phyloP scores from a whole-genome alignment of 345 rosid genomes.

The Dimocarpus longan region DNA sequence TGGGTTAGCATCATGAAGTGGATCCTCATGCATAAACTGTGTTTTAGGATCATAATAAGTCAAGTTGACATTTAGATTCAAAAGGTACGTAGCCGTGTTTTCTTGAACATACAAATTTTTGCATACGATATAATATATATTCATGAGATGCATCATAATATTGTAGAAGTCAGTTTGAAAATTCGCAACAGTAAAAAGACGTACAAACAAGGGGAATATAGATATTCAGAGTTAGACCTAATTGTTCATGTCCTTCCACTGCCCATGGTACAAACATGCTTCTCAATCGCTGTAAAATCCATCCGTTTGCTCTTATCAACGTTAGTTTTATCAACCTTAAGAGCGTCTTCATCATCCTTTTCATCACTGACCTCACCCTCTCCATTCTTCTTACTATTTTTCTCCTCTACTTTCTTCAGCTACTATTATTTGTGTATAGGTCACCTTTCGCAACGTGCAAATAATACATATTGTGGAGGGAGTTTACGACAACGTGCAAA shows the following conservation, averaged over 20 bases:
- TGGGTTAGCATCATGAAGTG: conserved; percentile 75
- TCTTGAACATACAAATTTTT: conserved; percentile 78
- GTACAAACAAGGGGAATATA: neutral
- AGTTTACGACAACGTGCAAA: no score
- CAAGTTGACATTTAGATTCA: conserved; percentile 75
- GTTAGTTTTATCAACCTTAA: conserved; percentile 88
- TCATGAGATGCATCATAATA: conserved; percentile 7
- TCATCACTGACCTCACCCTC: conserved; percentile 58
- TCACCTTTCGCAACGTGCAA: no score
- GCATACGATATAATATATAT: neutral
- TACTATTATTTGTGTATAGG: conserved; percentile 63
- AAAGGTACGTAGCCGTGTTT: conserved; percentile 69
- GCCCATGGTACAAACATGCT: conserved; percentile 92
- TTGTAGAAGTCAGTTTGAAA: neutral
- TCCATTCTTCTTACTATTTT: conserved; percentile 51
- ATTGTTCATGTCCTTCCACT: conserved; percentile 99
- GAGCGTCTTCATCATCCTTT: conserved; percentile 72
- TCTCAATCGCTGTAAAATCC: conserved; percentile 96
- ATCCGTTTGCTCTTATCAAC: conserved; percentile 89
- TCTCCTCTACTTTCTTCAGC: conserved; percentile 79
- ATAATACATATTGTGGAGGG: no score
- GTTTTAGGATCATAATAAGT: conserved; percentile 82
- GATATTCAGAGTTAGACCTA: conserved; percentile 38
- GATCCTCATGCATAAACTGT: conserved; percentile 79
- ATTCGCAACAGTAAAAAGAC: no score